phyloP scores from a whole-genome alignment of 1,284 basidiomycete genomes.

The Ganoderma meredithae region DNA sequence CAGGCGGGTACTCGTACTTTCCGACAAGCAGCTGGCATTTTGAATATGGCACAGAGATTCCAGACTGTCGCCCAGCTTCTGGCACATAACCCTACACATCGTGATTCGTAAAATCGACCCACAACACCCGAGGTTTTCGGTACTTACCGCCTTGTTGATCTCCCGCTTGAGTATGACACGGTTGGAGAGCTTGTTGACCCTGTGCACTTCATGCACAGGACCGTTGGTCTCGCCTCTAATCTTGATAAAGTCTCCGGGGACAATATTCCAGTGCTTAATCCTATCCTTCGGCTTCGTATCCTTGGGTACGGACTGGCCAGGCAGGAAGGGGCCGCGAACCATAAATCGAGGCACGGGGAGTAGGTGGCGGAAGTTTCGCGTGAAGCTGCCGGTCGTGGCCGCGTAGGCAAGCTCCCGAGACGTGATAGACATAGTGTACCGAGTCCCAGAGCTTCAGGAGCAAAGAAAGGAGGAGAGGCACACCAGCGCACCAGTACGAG shows the following conservation, averaged over 20 bases:
- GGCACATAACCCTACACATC: constrained; percentile 25
- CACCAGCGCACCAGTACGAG: constrained; percentile 16
- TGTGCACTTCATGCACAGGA: constrained; percentile 70
- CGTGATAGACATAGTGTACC: constrained; percentile 21
- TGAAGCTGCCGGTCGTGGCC: constrained; percentile 50
- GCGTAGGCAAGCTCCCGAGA: constrained; percentile 28
- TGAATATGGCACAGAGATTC: constrained; percentile 75
- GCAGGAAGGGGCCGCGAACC: constrained; percentile 41
- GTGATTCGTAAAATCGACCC: not conserved
- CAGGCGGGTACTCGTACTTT: constrained; percentile 62
- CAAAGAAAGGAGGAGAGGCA: constrained; percentile 5
- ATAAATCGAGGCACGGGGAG: constrained; percentile 59
- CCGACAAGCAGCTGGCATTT: constrained; percentile 80
- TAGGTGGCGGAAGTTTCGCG: constrained; percentile 70
- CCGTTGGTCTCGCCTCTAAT: constrained; percentile 68
- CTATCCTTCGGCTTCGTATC: constrained; percentile 68
- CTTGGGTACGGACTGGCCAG: constrained; percentile 48
- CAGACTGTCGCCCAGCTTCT: constrained; percentile 39
- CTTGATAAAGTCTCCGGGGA: constrained; percentile 82
- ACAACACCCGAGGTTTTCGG: not conserved
- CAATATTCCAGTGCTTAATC: constrained; percentile 86
- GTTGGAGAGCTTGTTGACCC: constrained; percentile 77
- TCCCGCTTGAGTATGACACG: constrained; percentile 70
- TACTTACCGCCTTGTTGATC: constrained; percentile 45
- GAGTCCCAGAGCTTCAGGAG: constrained; percentile 9